Base-by-base conservation (phyloP, 2,329 filamentous ascomycete genomes). In the Talaromyces piceae region DNA sequence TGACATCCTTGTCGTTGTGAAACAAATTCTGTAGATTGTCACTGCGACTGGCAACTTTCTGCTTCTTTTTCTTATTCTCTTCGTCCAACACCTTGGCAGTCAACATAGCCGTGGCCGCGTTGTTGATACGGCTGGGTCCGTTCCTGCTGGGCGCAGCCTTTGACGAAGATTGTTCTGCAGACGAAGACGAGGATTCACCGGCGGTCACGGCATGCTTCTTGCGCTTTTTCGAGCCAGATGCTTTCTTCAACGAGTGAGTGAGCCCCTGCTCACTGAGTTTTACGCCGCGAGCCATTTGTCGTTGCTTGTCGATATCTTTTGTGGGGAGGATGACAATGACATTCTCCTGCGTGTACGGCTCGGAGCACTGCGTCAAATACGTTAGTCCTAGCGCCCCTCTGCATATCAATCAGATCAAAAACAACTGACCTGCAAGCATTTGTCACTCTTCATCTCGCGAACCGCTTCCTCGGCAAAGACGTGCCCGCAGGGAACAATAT, bases 401-500 rank as follows among this genome's bases (percentile, higher is more conserved):
- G n/a, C n/a, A n/a, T 16, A 41, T 8, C 9, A 2, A 3, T 18
- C 11, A 41, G 7, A 20, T 11, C 11, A 23, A 28, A 20, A 8
- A 13, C 1, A 25, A 9, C 73, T 50, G 61, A 78, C 77, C 68
- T 77, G 71, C 55, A 82, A 63, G 59, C 82, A 85, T 56, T 73
- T 76, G 57, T 87, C 84, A 2, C 73, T 77, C 22, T 77, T 76
- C n/a, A 94, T 82, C 68, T 93, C 87, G 58, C 84, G 87, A 58
- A 97, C 84, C 6, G 90, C 89, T 49, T 83, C 82, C 55, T 94
- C 90, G 0, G 88, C 85, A 69, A 97, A 97, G 0, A 88, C 91
- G 73, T 98, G 94, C 0, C 93, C 94, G 62, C 93, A 98, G 0
- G 93, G 93, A 4, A 97, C 88, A 2, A 98, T 63, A 62, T 97